phyloP scores from a whole-genome alignment of 2,329 filamentous ascomycete species.

The Cladosporium halotolerans region DNA sequence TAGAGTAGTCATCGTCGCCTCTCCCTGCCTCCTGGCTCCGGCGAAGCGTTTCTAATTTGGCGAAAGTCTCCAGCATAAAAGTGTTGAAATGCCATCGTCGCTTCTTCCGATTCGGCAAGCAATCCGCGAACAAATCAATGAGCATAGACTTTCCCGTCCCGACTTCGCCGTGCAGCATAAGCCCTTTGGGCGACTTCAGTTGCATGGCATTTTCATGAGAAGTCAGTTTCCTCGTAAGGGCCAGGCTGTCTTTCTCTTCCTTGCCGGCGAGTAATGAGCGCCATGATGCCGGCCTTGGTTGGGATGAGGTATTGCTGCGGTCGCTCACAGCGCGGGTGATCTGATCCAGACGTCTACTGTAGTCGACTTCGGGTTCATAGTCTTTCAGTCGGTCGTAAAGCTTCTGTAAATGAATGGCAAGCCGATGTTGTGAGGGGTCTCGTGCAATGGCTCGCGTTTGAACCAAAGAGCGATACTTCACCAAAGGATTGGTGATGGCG shows the following conservation, averaged over 20 bases:
- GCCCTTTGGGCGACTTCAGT: constrained; percentile 64
- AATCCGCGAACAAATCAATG: constrained; percentile 73
- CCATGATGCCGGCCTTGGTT: constrained; percentile 35
- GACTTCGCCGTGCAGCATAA: constrained; percentile 75
- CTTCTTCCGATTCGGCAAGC: constrained; percentile 67
- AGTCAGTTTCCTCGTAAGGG: constrained; percentile 62
- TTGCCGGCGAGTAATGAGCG: constrained; percentile 42
- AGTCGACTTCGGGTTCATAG: constrained; percentile 67
- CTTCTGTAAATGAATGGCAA: constrained; percentile 68
- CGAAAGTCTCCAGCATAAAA: constrained; percentile 74
- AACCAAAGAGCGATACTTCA: constrained; percentile 68
- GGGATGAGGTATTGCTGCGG: constrained; percentile 4
- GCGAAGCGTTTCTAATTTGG: constrained; percentile 62
- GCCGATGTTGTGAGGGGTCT: constrained; percentile 46
- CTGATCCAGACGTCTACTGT: constrained; percentile 58
- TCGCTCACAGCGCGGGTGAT: constrained; percentile 43
- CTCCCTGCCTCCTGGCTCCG: constrained; percentile 25
- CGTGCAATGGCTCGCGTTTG: constrained; percentile 60
- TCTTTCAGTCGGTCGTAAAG: constrained; percentile 70
- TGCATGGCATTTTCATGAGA: constrained; percentile 65
- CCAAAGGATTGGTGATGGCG: constrained; percentile 60
- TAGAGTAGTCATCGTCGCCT: constrained; percentile 54
- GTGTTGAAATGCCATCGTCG: constrained; percentile 77
- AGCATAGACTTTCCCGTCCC: constrained; percentile 81
- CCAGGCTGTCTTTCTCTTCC: constrained; percentile 51